Conservation (phyloP, 495 filamentous ascomycete species). For the Oleoguttula mirabilis region DNA sequence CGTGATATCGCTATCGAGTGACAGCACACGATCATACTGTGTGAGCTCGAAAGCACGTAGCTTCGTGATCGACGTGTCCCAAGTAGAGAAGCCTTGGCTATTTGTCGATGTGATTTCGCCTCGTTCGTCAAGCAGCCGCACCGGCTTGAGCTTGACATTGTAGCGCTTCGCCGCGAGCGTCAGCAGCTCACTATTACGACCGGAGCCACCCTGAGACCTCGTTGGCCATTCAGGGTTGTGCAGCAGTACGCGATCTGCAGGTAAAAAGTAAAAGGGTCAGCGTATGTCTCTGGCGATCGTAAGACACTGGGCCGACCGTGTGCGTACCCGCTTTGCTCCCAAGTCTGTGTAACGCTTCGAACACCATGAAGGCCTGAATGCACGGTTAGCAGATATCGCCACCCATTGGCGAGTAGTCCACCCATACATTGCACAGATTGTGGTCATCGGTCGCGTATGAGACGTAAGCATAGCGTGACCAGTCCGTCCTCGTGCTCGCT, state of each 20-base stretch:
- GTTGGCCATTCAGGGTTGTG: constrained; percentile 28
- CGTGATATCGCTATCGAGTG: constrained; percentile 30
- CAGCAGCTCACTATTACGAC: constrained; percentile 24
- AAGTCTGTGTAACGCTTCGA: constrained; percentile 25
- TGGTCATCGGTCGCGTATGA: constrained; percentile 30
- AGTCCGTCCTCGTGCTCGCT: constrained; percentile 12
- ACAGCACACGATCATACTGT: constrained; percentile 27
- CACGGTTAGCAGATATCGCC: no score
- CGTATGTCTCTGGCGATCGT: no score
- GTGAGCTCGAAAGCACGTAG: constrained; percentile 27
- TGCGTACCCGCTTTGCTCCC: constrained; percentile 28
- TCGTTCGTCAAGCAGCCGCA: constrained; percentile 19
- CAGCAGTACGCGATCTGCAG: constrained; percentile 28
- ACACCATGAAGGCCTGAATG: constrained; percentile 27
- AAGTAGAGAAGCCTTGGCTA: constrained; percentile 6
- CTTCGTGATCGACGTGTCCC: constrained; percentile 29
- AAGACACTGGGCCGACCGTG: no score
- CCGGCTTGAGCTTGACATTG: constrained; percentile 26
- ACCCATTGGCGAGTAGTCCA: no score
- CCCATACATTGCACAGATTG: constrained; percentile 30
- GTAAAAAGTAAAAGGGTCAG: no score
- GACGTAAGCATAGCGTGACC: constrained; percentile 27
- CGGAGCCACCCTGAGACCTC: constrained; percentile 8
- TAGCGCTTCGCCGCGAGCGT: constrained; percentile 24
- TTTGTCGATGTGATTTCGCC: constrained; percentile 19